Base-by-base conservation (phyloP, 1,139 yeast genomes). In the Suhomyces kunorum region DNA sequence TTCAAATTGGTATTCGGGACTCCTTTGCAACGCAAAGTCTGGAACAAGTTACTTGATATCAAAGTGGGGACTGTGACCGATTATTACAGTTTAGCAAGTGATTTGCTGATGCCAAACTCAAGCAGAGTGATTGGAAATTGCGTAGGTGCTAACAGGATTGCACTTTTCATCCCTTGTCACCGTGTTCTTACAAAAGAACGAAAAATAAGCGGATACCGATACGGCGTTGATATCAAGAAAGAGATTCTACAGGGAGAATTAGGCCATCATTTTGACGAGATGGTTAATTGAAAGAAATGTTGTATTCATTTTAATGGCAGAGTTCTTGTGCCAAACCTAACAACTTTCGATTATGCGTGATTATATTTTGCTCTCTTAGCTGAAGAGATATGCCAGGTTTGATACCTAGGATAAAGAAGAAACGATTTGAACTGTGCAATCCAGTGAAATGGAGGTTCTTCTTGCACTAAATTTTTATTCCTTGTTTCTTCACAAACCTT, bases 111-210 rank as follows among this genome's bases (percentile, higher is more conserved):
- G 45, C 53, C 56, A 1, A 44, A 30, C 1, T 47, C 57, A n/a
- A 45, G 54, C 25, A 43, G 64, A 16, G 63, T 47, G 0, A 43
- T 61, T 12, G 65, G 62, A 2, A 56, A 54, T 40, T 49, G 58
- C 15, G 51, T 58, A 31, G 63, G 62, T 9, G 52, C 62, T 2
- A 61, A 59, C 36, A 47, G 43, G 28, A 45, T 61, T 19, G 62
- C 64, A 2, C 28, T 57, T 18, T 32, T 59, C 3, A 45, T 61
- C 2, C 65, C 65, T 2, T 59, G 64, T 39, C 64, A 61, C 36
- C 44, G 65, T 12, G 64, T 55, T 13, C 34, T 55, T 16, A 48
- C 52, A 14, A 51, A 45, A 19, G 45, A 34, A 19, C 48, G 52
- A 17, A 49, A 48, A 32, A 43, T 56, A 2, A 51, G 55, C 17